Conservation (phyloP, 306 rosid genomes). For the Prunus davidiana region DNA sequence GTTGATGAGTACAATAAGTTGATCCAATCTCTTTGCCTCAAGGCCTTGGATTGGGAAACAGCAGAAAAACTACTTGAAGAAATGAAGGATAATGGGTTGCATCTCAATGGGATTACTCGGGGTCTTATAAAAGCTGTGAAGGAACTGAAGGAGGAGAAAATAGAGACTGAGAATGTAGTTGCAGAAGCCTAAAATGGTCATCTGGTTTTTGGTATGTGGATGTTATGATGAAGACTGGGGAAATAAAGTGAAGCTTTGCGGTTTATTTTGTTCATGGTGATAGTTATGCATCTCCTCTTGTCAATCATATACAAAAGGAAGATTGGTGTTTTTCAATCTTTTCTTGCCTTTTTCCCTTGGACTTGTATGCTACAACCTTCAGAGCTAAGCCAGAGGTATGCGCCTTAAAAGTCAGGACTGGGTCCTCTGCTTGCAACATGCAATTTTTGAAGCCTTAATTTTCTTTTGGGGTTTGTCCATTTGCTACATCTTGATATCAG, state of each 20-base stretch:
- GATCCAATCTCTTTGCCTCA: conserved; percentile 80
- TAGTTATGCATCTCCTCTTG: background rate
- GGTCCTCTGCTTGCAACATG: background rate
- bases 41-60: conserved; percentile 74
- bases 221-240: background rate
- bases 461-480: background rate
- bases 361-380: background rate
- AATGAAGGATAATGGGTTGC: conserved; percentile 70
- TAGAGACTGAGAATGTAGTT: conserved; percentile 22
- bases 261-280: background rate
- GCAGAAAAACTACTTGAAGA: conserved; percentile 71
- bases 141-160: conserved; percentile 61
- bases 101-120: conserved; percentile 65
- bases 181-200: background rate
- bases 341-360: background rate
- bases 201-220: background rate
- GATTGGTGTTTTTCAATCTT: background rate
- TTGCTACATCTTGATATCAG: conserved; percentile 3
- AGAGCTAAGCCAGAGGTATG: background rate
- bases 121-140: conserved; percentile 74
- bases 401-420: background rate
- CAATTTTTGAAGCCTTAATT: background rate
- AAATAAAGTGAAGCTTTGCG: background rate
- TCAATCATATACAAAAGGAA: background rate
- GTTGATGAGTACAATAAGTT: conserved; percentile 72